Evolutionary conservation across 768 basidiomycete genomes (phyloP).

Genomic region (Calocybe indica): DNA sequence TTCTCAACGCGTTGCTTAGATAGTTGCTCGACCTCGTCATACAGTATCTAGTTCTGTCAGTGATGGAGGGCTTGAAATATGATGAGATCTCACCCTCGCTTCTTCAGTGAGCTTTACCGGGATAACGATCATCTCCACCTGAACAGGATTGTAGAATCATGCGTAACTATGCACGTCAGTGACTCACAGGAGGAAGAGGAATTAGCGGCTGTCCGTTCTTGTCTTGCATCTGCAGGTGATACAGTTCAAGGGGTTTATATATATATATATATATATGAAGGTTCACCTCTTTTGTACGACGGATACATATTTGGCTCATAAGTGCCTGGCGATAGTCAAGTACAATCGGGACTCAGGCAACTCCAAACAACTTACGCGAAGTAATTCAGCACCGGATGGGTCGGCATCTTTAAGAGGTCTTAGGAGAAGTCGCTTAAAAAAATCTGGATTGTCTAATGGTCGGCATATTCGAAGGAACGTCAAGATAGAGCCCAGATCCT

Average conservation of each 20-base stretch:
- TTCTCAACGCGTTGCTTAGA: conserved; percentile 59
- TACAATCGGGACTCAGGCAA: conserved; percentile 6
- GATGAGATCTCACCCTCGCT: conserved; percentile 46
- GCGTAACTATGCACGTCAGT: background rate
- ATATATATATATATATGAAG: background rate
- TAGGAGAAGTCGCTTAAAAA: conserved; percentile 73
- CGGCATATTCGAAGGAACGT: conserved; percentile 82
- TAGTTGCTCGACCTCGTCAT: conserved; percentile 60
- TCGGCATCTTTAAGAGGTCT: conserved; percentile 72
- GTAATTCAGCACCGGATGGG: conserved; percentile 59
- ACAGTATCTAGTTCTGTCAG: conserved; percentile 40
- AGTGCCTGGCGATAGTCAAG: conserved; percentile 41
- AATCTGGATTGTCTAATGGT: conserved; percentile 79
- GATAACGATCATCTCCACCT: conserved; percentile 77
- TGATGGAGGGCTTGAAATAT: background rate
- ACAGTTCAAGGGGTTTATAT: conserved; percentile 1
- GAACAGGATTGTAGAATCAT: conserved; percentile 1
- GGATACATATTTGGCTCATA: conserved; percentile 74
- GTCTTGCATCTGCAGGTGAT: conserved; percentile 69
- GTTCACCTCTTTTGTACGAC: conserved; percentile 74
- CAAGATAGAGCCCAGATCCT: conserved; percentile 86
- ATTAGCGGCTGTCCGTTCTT: conserved; percentile 66
- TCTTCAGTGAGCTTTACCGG: conserved; percentile 60
- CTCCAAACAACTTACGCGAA: conserved; percentile 44
- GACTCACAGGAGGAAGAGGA: conserved; percentile 60